Percentiles rank a stretch among this genome's conserved stretches.
These are phyloP conservation scores for Rhizophora mangle DNA, from an alignment of 345 rosid genomes.

Conservation along the genomic window DNA sequence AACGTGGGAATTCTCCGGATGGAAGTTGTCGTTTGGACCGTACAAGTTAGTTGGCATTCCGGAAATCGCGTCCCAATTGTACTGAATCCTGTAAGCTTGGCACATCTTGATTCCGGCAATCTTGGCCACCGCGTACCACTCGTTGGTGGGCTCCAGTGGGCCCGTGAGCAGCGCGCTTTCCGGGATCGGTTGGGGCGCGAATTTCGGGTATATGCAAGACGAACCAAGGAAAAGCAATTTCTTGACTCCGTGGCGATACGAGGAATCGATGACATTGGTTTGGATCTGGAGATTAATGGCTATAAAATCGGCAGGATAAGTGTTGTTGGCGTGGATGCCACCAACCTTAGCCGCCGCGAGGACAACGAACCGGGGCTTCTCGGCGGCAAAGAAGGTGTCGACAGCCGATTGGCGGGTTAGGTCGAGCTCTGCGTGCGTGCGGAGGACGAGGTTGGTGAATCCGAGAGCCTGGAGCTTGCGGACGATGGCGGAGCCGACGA, in stretches of 20 bases:
- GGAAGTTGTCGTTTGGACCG: constrained; percentile 84
- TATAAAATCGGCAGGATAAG: constrained; percentile 94
- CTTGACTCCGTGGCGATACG: constrained; percentile 58
- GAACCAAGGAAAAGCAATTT: constrained; percentile 90
- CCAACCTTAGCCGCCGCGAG: constrained; percentile 97
- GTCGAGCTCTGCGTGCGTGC: constrained; percentile 77
- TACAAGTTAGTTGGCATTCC: constrained; percentile 95
- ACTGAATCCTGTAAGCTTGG: constrained; percentile 82
- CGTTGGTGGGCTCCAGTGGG: constrained; percentile 87
- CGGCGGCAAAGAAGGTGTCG: constrained; percentile 64
- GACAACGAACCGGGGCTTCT: constrained; percentile 66
- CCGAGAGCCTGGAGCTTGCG: constrained; percentile 60
- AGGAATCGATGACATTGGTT: constrained; percentile 81
- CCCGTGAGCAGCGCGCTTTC: constrained; percentile 79
- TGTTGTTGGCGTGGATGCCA: constrained; percentile 93
- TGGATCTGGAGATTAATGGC: constrained; percentile 90
- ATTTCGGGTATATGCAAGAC: constrained; percentile 90
- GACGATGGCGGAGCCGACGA: constrained; percentile 87
- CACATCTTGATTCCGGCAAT: constrained; percentile 95
- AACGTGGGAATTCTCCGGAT: constrained; percentile 90
- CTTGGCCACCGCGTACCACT: constrained; percentile 93
- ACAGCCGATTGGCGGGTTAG: constrained; percentile 78
- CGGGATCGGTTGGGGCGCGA: constrained; percentile 92
- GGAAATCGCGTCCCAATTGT: constrained; percentile 73
- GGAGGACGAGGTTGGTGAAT: constrained; percentile 61